Base-by-base conservation (phyloP, 1,284 basidiomycete species). In the Megacollybia platyphylla region DNA sequence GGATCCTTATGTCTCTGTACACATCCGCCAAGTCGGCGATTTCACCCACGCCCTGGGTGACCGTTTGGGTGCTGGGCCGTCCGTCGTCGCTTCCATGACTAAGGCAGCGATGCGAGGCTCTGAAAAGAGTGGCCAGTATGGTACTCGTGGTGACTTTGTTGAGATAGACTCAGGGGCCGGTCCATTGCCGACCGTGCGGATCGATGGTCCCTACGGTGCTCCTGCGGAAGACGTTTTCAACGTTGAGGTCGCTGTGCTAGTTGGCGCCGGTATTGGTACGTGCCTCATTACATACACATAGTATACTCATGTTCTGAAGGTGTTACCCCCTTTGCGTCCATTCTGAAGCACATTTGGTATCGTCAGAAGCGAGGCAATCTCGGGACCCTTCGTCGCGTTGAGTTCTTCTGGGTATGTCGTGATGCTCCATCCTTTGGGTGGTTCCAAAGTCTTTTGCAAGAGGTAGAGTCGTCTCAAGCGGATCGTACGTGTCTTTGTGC, bases 271-370 rank as follows among this genome's bases (percentile, higher is more conserved):
- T 62, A 92, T 93, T 52, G 90, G 87, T 81, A 49, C 52, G 73
- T 57, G 2, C 30, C 39, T 30, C 39, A 27, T 10, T 46, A 18
- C 27, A 15, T 15, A 35, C n/a, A 15, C 36, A 11, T 15, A n/a
- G 2, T 10, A 5, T 20, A 11, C 40, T 17, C 30, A 26, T 26
- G 13, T 40, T 31, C 43, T 36, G 43, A 30, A 81, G 79, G 82
- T 65, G 81, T 87, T 39, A 91, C 87, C 2, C 89, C 90, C 1
- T 93, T 93, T 55, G 87, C 87, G 0, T 88, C 86, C 26, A 91
- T 92, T 53, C 65, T 93, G 49, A 92, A 91, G 65, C 85, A 92
- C 56, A 88, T 93, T 48, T 92, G 88, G 89, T 90, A 91, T 64
- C 78, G 78, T 52, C 87, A 91, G 59, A 79, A 78, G 61, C 72